A percentile compares a stretch with the other conserved stretches of the same genome.
These are phyloP conservation scores for Arabidopsis hybrid DNA, from an alignment of 441 rosid species.

Conservation along the genomic window DNA sequence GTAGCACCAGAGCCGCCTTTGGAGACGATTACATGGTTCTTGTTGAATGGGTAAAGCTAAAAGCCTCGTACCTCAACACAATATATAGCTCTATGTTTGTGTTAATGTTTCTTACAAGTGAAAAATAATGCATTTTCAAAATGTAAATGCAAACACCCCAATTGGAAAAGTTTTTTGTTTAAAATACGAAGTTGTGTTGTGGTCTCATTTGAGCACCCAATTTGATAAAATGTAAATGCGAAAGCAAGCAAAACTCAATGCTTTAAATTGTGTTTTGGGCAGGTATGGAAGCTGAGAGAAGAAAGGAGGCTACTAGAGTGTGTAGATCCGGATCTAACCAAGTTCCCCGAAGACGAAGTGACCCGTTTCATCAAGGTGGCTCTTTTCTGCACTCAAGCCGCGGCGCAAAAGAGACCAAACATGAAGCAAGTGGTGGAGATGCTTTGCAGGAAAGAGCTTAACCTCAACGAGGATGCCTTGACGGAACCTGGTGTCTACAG, in stretches of 20 bases:
- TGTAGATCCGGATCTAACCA: conserved; percentile 73
- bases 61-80: conserved; percentile 16
- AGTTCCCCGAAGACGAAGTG: conserved; percentile 71
- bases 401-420: conserved; percentile 70
- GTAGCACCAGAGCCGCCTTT: conserved; percentile 84
- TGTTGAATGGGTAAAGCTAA: conserved; percentile 87
- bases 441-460: conserved; percentile 72
- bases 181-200: neutral
- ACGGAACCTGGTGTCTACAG: conserved; percentile 75
- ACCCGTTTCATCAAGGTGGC: conserved; percentile 75
- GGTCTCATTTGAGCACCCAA: neutral
- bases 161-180: neutral
- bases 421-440: conserved; percentile 92
- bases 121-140: neutral
- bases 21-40: conserved; percentile 73
- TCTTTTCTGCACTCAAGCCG: conserved; percentile 88
- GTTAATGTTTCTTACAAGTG: neutral
- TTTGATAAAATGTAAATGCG: conserved; percentile 22
- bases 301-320: conserved; percentile 74
- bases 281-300: conserved; percentile 89
- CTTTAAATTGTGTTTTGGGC: conserved; percentile 41
- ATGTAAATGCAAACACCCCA: neutral
- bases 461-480: conserved; percentile 67
- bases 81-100: neutral
- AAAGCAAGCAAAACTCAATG: no score